Evolutionary conservation across 768 basidiomycete species (phyloP), one percentile per base, ranked within the genome.

Genomic region (Tricholoma sp.): DNA sequence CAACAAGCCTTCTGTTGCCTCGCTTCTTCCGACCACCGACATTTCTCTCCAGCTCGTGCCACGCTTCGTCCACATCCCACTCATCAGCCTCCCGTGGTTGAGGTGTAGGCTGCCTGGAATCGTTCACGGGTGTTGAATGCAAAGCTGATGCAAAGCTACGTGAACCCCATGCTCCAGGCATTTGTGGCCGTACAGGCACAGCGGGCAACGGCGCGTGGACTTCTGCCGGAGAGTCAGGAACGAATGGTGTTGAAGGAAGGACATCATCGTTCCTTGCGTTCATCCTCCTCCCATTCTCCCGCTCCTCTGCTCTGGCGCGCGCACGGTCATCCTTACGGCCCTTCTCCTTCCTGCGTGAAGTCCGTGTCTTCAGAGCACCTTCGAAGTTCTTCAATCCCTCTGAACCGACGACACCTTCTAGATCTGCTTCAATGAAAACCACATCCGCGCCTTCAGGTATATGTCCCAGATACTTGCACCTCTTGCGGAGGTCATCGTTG

Each of bases 381-480:
- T 94, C 92, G 63, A 97, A 99, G 56, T 81, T 87, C 75, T 82
- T 86, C 54, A 98, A 68, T 0, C 88, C 86, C 10, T 87, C 86
- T 12, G 67, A 65, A 31, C 92, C 89, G 17, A 98, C 90, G 34
- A 95, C 89, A 6, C 76, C 77, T 56, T 80, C 77, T 15, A 98
- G 74, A 66, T 96, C 88, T 7, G 92, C 84, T 71, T 99, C 95
- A 53, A 98, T 76, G 70, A 98, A 98, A 20, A 94, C 88, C 45
- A 98, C 92, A 65, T 98, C 95, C 36, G 92, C 87, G 44, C 91
- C 87, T 56, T 92, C 87, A 1, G 95, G 91, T 63, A 98, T 79
- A 70, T 98, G 95, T 3, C 85, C 84, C 59, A 99, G 86, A 70
- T 98, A 98, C 68, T 95, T 96, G 78, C 93, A 98, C 32, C 95